phyloP scores from a whole-genome alignment of 2,329 filamentous ascomycete species.

The Beauveria varroae region DNA sequence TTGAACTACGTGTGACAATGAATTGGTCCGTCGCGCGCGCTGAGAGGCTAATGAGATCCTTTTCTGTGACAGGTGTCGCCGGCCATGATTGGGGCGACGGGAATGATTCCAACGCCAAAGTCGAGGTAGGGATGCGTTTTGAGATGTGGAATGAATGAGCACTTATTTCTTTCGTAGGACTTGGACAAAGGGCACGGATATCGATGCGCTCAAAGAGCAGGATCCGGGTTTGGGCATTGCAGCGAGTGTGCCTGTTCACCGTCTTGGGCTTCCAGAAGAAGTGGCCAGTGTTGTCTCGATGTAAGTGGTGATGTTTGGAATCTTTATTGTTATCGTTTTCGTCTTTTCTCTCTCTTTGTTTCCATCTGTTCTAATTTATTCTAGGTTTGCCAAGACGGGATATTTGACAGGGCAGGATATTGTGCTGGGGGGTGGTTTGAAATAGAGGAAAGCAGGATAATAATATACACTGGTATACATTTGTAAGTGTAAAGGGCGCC shows the following conservation, averaged over 20 bases:
- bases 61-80: constrained; percentile 44
- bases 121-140: background rate
- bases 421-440: constrained; percentile 20
- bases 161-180: constrained; percentile 16
- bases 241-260: constrained; percentile 24
- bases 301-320: constrained; percentile 17
- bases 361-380: background rate
- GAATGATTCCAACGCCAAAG: constrained; percentile 50
- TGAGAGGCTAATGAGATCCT: background rate
- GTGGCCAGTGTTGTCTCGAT: constrained; percentile 27
- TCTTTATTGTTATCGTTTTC: background rate
- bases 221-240: constrained; percentile 29
- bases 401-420: constrained; percentile 24
- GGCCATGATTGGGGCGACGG: constrained; percentile 59
- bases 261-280: constrained; percentile 27
- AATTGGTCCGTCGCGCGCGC: background rate
- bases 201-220: constrained; percentile 21
- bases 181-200: constrained; percentile 22
- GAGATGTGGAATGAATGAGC: background rate
- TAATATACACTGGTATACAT: too few species aligned
- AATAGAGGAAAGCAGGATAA: constrained; percentile 8
- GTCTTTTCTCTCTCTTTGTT: background rate
- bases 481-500: too few species aligned
- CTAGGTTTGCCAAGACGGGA: constrained; percentile 22
- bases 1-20: background rate